Evolutionary conservation across 2,329 filamentous ascomycete genomes (phyloP).

Genomic region (Colletotrichum sp.): DNA sequence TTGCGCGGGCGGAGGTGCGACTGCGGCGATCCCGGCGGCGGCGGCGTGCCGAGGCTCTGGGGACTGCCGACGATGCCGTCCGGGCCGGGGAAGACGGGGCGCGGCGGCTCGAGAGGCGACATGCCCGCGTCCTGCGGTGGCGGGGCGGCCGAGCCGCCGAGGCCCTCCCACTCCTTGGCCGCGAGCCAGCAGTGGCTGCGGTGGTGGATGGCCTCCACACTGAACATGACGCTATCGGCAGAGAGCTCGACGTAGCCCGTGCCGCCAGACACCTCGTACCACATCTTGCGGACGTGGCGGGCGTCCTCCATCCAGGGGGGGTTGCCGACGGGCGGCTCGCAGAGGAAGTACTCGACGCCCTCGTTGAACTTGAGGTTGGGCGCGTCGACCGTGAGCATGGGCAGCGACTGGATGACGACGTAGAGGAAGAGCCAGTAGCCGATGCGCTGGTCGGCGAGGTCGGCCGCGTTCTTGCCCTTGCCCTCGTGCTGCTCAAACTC

Average conservation of each 20-base stretch:
- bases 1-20: slow-evolving; percentile 41
- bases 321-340: slow-evolving; percentile 74
- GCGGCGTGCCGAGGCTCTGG: slow-evolving; percentile 26
- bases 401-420: slow-evolving; percentile 76
- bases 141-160: slow-evolving; percentile 29
- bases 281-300: slow-evolving; percentile 67
- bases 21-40: slow-evolving; percentile 30
- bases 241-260: slow-evolving; percentile 61
- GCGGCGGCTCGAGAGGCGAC: slow-evolving; percentile 43
- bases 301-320: slow-evolving; percentile 76
- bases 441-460: slow-evolving; percentile 73
- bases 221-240: slow-evolving; percentile 64
- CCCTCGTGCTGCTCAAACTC: slow-evolving; percentile 74
- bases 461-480: slow-evolving; percentile 65
- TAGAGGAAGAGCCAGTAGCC: slow-evolving; percentile 87
- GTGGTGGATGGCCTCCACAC: slow-evolving; percentile 64
- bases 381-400: slow-evolving; percentile 79
- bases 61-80: slow-evolving; percentile 30
- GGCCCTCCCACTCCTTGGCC: slow-evolving; percentile 54
- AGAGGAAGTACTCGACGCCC: slow-evolving; percentile 82
- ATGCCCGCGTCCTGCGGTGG: slow-evolving; percentile 36
- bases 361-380: slow-evolving; percentile 72
- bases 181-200: slow-evolving; percentile 62
- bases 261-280: slow-evolving; percentile 76
- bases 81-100: slow-evolving; percentile 35